Evolutionary conservation across 2,329 filamentous ascomycete genomes (phyloP), one percentile per base, ranked within the genome.

Genomic region (Gaeumannomyces tritici): DNA sequence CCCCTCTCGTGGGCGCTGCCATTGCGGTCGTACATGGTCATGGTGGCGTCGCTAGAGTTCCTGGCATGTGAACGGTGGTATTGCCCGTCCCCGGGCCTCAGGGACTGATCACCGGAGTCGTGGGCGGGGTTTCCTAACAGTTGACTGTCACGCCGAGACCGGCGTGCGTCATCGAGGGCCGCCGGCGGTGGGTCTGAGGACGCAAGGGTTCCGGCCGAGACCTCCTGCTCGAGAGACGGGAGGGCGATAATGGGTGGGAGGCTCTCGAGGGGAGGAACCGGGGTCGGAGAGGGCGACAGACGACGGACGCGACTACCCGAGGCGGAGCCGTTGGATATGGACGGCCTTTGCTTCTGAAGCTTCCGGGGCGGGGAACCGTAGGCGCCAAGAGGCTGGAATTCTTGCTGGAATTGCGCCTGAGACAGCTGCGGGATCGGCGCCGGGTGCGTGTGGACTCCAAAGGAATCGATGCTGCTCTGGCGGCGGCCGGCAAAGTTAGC

Each of bases 391-490:
- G 42, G 42, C 42, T 51, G 42, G 42, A 51, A 51, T n/a, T 51
- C 42, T 51, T 51, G 29, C 62, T 65, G 60, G 65, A 67, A 7
- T 65, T 67, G 54, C 57, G 24, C 26, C 33, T 54, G 63, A 28
- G 56, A 29, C 58, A 21, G 28, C 13, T n/a, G 58, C 13, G 18
- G 27, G 26, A 35, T 60, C 33, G 58, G 58, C 60, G 54, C 29
- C 27, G 71, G 74, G 63, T 67, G 69, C 26, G 71, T 68, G 63
- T 71, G 62, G 63, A 72, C 63, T 47, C 70, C 73, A 29, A 74
- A 68, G 35, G 76, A 75, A 67, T 80, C 79, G 62, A 77, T 69
- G 68, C 78, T 51, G 42, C 42, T 81, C 68, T 78, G 72, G 63
- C 76, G 78, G 60, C 75, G 75, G 54, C 63, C 54, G 18, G 74